Base-by-base conservation (phyloP, 345 rosid species). In the Isatis tinctoria region DNA sequence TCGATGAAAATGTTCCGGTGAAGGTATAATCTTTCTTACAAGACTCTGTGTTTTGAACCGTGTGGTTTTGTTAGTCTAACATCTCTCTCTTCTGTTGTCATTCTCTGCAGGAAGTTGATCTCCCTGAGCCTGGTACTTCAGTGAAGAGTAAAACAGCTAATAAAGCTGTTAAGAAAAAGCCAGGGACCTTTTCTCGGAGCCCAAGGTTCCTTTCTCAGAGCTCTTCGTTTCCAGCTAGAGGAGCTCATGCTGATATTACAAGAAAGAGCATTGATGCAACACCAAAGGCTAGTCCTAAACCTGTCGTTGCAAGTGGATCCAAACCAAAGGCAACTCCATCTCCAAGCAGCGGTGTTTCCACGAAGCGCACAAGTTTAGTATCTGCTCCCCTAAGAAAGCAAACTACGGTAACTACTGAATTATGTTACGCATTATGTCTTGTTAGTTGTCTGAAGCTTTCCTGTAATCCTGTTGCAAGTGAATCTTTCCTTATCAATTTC, bases 181-280 rank as follows among this genome's bases (percentile, higher is more conserved):
- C 79, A 3, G 77, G 78, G 65, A 73, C 83, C 4, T 54, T 78
- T 65, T 60, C 88, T 61, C 78, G 43, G 43, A 82, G 74, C 52
- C 89, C 85, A 27, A 88, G 74, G 74, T 69, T 64, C 16, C 78
- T 90, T 65, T 88, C 95, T 49, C 95, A 94, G 83, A 88, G 87
- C 64, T 75, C 81, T 77, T 89, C 95, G 41, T 90, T 90, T 81
- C 89, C 95, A 4, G 80, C 83, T 56, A 86, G 63, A 79, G 90
- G 82, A 58, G 70, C 62, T 73, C 78, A 49, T 30, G 59, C 64
- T 60, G 85, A 84, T 75, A 83, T 80, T 33, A 60, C 75, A 72
- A 81, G 74, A 83, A 88, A 84, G 85, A 94, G 89, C 78, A 71
- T 83, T 64, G 90, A 77, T 58, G 71, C 75, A 69, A 74, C 76